Evolutionary conservation across 2,329 filamentous ascomycete species (phyloP), one percentile per base, ranked within the genome.

Genomic region (Aspergillus sp.): DNA sequence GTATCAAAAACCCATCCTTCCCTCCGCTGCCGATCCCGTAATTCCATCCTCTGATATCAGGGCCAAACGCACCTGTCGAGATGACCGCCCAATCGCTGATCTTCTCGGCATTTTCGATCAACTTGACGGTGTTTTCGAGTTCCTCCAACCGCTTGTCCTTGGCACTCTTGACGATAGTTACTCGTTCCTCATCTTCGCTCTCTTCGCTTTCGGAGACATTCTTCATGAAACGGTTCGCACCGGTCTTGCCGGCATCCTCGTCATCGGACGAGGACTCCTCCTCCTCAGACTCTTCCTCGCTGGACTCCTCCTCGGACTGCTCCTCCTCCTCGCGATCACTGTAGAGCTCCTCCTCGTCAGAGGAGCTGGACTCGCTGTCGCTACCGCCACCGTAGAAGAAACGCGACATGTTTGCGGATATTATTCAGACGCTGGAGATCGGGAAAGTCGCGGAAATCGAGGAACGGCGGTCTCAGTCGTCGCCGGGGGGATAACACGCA

Each of bases 101-200:
- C 85, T 96, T 98, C 79, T 95, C 85, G 64, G 91, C 93, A 81
- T 99, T 99, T 76, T 98, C 93, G 73, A 99, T 98, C 74, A 90
- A 81, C 78, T 90, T 90, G 73, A 98, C 91, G 47, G 89, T 96
- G 62, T 87, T 86, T 78, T 99, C 94, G 63, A 99, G 85, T 79
- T 98, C 96, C 74, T 97, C 94, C 68, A 92, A 85, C 64, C 95
- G 88, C 86, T 99, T 99, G 83, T 98, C 92, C 81, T 98, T 98
- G 73, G 94, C 93, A 79, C 92, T 97, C 86, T 96, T 97, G 74
- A 98, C 91, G 71, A 95, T 87, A 72, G 89, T 91, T 66, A 89
- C 87, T 67, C 87, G 87, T 67, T 97, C 94, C 66, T 95, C 91
- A 66, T 95, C 93, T 75, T 92, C 93, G 71, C 84, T 87, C 59